A percentile compares a stretch with the other conserved stretches of the same genome.
These are phyloP conservation scores for Fusarium domesticum DNA, from an alignment of 2,329 filamentous ascomycete species.

Conservation along the genomic window DNA sequence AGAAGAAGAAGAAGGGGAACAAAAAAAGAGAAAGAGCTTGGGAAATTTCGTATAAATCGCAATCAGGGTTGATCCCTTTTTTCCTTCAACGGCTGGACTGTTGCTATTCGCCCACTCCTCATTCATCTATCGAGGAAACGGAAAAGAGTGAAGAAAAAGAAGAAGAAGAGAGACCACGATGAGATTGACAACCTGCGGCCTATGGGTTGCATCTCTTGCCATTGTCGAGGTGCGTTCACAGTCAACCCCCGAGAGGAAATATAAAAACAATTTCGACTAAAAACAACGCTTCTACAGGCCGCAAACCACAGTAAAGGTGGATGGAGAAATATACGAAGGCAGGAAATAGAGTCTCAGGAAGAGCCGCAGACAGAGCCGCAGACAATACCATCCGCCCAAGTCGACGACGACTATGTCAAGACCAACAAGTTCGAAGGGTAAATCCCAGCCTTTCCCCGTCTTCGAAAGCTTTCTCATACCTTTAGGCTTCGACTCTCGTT, in stretches of 20 bases:
- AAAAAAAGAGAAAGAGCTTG: neutral
- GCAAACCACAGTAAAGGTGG: neutral
- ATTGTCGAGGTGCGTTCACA: slow-evolving; percentile 19
- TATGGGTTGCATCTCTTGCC: slow-evolving; percentile 19
- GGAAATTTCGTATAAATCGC: neutral
- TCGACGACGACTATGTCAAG: too few species aligned
- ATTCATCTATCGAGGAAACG: slow-evolving; percentile 5
- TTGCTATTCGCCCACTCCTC: too few species aligned
- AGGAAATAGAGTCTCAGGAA: too few species aligned
- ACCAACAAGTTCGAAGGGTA: slow-evolving; percentile 26
- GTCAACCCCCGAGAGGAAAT: neutral
- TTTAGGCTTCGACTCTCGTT: slow-evolving; percentile 24
- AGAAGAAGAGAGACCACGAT: slow-evolving; percentile 1
- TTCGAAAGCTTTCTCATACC: too few species aligned
- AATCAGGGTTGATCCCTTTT: slow-evolving; percentile 11
- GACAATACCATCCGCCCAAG: too few species aligned
- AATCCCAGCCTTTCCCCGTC: neutral
- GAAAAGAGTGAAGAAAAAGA: slow-evolving; percentile 1
- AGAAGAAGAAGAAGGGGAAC: neutral
- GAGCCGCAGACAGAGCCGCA: too few species aligned
- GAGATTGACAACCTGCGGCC: slow-evolving; percentile 10
- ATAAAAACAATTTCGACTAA: neutral
- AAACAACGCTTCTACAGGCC: neutral
- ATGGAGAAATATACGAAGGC: neutral
- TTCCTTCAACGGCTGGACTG: slow-evolving; percentile 27